Percentiles rank a stretch among this genome's conserved stretches.
Evolutionary conservation across 495 filamentous ascomycete genomes (phyloP).

Genomic region (Terfezia claveryi): DNA sequence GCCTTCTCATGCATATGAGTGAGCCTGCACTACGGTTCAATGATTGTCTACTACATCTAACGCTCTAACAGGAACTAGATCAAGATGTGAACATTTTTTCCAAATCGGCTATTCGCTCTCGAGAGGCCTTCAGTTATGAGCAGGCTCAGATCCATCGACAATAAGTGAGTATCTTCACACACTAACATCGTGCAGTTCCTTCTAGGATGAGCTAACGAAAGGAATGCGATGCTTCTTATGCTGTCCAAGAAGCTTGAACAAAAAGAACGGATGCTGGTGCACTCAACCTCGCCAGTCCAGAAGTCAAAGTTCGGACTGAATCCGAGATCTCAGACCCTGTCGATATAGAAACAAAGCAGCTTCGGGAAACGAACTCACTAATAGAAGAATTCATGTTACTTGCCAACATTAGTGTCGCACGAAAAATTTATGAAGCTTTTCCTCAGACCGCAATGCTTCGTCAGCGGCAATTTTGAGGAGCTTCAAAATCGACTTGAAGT

Average conservation of each 20-base stretch:
- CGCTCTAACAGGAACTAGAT: slow-evolving; percentile 37
- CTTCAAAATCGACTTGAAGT: slow-evolving; percentile 70
- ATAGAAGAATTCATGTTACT: slow-evolving; percentile 99
- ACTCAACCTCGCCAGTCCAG: slow-evolving; percentile 80
- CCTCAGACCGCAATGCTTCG: slow-evolving; percentile 87
- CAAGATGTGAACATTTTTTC: slow-evolving; percentile 77
- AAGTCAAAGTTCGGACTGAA: slow-evolving; percentile 83
- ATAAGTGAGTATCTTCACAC: slow-evolving; percentile 27
- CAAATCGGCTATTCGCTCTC: slow-evolving; percentile 94
- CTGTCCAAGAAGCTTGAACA: slow-evolving; percentile 88
- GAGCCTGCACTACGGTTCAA: no score
- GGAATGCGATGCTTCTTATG: slow-evolving; percentile 71
- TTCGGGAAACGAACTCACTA: slow-evolving; percentile 88
- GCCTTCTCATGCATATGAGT: slow-evolving; percentile 82
- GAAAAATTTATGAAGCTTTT: slow-evolving; percentile 69
- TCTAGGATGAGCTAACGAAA: slow-evolving; percentile 67
- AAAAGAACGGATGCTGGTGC: slow-evolving; percentile 90
- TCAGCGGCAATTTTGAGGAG: slow-evolving; percentile 80
- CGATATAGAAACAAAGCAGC: slow-evolving; percentile 83
- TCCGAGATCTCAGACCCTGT: slow-evolving; percentile 89
- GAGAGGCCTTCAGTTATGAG: slow-evolving; percentile 95
- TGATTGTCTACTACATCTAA: no score
- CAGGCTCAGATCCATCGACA: slow-evolving; percentile 86
- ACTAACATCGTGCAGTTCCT: slow-evolving; percentile 7
- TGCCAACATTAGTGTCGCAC: slow-evolving; percentile 82